Conservation (phyloP, 2,329 filamentous ascomycete genomes). For the Orbilia quercus region DNA sequence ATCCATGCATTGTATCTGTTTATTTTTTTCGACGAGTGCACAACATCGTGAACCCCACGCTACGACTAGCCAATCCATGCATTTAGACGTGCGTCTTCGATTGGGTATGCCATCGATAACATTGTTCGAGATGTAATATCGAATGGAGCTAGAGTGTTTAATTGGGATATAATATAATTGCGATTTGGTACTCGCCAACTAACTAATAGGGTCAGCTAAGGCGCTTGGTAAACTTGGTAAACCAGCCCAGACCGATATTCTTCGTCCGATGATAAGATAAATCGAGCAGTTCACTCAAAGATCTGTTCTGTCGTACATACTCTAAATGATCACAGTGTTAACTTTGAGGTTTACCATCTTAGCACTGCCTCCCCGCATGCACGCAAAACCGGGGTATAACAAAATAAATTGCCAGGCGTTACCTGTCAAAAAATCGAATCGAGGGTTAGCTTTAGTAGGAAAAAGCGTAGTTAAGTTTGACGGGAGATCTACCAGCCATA, state of each 20-base stretch:
- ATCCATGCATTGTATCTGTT: too few species aligned
- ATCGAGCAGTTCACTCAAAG: slow-evolving; percentile 21
- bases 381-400: background rate
- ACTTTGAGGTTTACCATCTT: slow-evolving; percentile 3
- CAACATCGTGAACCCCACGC: slow-evolving; percentile 3
- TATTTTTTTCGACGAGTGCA: too few species aligned
- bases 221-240: slow-evolving; percentile 12
- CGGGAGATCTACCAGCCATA: slow-evolving; percentile 55
- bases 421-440: too few species aligned
- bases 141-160: too few species aligned
- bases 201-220: slow-evolving; percentile 17
- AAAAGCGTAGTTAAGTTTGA: background rate
- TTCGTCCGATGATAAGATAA: slow-evolving; percentile 48
- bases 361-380: background rate
- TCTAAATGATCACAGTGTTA: slow-evolving; percentile 5
- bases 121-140: too few species aligned
- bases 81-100: too few species aligned
- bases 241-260: slow-evolving; percentile 9
- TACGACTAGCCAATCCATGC: background rate
- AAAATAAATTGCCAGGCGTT: background rate
- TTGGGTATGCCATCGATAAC: too few species aligned
- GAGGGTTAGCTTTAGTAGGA: too few species aligned
- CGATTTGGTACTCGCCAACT: slow-evolving; percentile 11
- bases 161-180: too few species aligned
- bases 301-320: background rate